A percentile compares a stretch with the other conserved stretches of the same genome.
Conservation (phyloP, 331 rosid genomes). For the Rosa hybrid region DNA sequence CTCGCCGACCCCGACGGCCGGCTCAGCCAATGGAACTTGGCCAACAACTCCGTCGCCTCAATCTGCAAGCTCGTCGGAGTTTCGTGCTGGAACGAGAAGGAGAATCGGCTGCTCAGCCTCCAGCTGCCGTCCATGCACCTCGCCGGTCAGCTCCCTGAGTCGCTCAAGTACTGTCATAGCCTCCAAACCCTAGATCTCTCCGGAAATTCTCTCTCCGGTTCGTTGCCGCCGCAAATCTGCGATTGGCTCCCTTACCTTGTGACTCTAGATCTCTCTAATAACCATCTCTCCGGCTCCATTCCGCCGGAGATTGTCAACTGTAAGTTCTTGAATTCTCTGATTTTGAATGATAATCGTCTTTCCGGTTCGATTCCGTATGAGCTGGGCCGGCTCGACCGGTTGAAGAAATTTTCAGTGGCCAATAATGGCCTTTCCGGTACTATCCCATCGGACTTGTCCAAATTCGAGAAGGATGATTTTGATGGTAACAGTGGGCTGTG, state of each 20-base stretch:
- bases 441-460: constrained; percentile 41
- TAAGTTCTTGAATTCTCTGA: constrained; percentile 45
- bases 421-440: constrained; percentile 45
- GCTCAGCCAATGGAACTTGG: constrained; percentile 43
- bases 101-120: constrained; percentile 55
- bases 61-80: constrained; percentile 59
- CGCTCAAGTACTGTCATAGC: constrained; percentile 52
- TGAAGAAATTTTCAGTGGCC: constrained; percentile 48
- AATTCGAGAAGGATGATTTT: constrained; percentile 30
- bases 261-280: constrained; percentile 52
- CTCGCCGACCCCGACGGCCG: constrained; percentile 42
- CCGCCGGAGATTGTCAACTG: constrained; percentile 56
- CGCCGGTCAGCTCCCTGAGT: constrained; percentile 46
- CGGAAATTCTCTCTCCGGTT: constrained; percentile 45
- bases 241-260: constrained; percentile 54
- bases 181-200: constrained; percentile 53
- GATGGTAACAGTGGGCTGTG: constrained; percentile 46
- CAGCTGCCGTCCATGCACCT: constrained; percentile 52
- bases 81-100: constrained; percentile 59
- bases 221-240: constrained; percentile 49
- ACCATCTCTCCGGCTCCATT: constrained; percentile 49
- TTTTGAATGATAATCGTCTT: constrained; percentile 35
- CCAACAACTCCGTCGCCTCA: constrained; percentile 40
- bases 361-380: constrained; percentile 55
- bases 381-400: constrained; percentile 47